Conservation (phyloP, 2,329 filamentous ascomycete genomes). For the Penicillium sp. region DNA sequence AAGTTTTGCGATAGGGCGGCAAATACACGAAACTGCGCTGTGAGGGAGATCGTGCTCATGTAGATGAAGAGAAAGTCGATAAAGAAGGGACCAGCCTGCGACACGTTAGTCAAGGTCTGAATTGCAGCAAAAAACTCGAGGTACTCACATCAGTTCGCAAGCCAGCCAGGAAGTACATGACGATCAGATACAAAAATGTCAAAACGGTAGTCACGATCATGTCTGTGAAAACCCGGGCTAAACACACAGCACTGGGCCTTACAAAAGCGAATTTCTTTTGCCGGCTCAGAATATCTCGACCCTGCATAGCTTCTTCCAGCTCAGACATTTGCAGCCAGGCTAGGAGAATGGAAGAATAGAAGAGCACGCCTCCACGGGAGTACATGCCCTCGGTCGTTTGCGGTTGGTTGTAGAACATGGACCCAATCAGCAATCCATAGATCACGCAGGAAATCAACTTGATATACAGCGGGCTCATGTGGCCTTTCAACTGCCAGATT, state of each 20-base stretch:
- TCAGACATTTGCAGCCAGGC: constrained; percentile 70
- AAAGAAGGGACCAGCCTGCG: constrained; percentile 58
- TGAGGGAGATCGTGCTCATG: constrained; percentile 57
- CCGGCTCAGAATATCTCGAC: constrained; percentile 64
- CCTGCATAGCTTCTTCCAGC: constrained; percentile 70
- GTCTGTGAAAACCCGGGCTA: constrained; percentile 59
- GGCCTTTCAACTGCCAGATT: constrained; percentile 71
- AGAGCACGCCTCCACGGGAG: constrained; percentile 57
- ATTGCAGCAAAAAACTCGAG: background rate
- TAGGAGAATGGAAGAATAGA: constrained; percentile 62
- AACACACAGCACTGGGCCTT: constrained; percentile 58
- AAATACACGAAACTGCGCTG: constrained; percentile 62
- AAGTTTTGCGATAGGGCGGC: constrained; percentile 60
- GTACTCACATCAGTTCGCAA: constrained; percentile 28
- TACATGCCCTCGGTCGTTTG: constrained; percentile 58
- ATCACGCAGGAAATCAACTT: constrained; percentile 72
- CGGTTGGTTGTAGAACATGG: constrained; percentile 67
- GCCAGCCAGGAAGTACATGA: constrained; percentile 62
- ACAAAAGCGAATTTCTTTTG: constrained; percentile 66
- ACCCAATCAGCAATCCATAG: constrained; percentile 69
- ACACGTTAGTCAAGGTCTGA: background rate
- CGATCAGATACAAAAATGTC: constrained; percentile 55
- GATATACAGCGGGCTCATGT: constrained; percentile 67
- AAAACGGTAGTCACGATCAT: constrained; percentile 54
- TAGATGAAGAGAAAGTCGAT: constrained; percentile 63